These are phyloP conservation scores for Ustilago vetiveriae DNA, from an alignment of 1,284 basidiomycete species.

Conservation along the genomic window DNA sequence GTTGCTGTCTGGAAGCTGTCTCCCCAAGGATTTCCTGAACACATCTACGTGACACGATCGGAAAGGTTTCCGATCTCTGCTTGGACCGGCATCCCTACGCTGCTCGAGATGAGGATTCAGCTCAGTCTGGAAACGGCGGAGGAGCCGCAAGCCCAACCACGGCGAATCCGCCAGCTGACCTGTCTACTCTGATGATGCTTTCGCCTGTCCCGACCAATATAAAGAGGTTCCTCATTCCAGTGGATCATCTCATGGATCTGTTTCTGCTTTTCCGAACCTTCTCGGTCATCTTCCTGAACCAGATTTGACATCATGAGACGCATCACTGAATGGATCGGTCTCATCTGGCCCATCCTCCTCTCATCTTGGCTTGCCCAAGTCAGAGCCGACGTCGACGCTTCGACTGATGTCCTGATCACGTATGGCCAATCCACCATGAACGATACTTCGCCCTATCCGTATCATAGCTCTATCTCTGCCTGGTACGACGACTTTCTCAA, in stretches of 20 bases:
- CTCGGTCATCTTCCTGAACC: background rate
- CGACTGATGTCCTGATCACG: constrained; percentile 24
- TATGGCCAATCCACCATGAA: constrained; percentile 23
- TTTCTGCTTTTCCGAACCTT: background rate
- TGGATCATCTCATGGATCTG: too few relatives aligned
- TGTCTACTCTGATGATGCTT: too few relatives aligned
- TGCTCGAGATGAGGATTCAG: too few relatives aligned
- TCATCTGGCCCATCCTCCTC: constrained; percentile 2
- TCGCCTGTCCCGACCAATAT: too few relatives aligned
- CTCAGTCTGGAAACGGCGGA: too few relatives aligned
- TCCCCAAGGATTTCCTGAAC: too few relatives aligned
- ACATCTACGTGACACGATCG: too few relatives aligned
- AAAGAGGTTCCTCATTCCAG: too few relatives aligned
- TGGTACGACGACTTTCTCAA: constrained; percentile 37
- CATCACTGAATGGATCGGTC: background rate
- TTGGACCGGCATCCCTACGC: too few relatives aligned
- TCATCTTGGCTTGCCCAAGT: background rate
- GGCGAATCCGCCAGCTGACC: too few relatives aligned
- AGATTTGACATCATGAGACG: constrained; percentile 1
- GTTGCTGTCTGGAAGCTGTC: background rate
- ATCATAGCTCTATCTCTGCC: constrained; percentile 29
- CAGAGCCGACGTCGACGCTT: constrained; percentile 10
- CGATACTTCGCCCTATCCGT: constrained; percentile 22
- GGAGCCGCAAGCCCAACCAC: too few relatives aligned
- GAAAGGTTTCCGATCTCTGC: too few relatives aligned